These are phyloP conservation scores for Berkeleyomyces rouxiae DNA, from an alignment of 2,329 filamentous ascomycete species.

Conservation along the genomic window DNA sequence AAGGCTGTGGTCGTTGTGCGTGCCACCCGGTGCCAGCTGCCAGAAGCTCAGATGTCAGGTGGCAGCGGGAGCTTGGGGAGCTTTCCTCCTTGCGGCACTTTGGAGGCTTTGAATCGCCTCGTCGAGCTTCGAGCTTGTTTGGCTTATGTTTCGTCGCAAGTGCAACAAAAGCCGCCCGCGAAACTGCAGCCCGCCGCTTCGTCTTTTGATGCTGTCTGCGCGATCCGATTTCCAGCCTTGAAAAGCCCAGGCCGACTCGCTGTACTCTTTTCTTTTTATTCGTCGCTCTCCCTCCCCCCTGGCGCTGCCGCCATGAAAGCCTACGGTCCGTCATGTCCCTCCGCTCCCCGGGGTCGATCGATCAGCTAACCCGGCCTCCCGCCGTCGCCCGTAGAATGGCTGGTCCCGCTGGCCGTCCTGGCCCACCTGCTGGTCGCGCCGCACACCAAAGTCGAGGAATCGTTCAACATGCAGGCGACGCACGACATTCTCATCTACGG, in stretches of 20 bases:
- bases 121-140: too few relatives aligned
- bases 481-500: constrained; percentile 81
- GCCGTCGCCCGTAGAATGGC: constrained; percentile 22
- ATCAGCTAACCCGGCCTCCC: constrained; percentile 22
- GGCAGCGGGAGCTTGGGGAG: background rate
- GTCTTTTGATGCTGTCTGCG: background rate
- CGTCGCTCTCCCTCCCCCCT: too few relatives aligned
- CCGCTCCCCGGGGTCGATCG: background rate
- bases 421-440: constrained; percentile 60
- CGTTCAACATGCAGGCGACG: constrained; percentile 87
- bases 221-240: background rate
- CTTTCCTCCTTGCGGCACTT: background rate
- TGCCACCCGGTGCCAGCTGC: background rate
- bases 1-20: background rate
- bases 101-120: background rate
- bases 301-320: constrained; percentile 6
- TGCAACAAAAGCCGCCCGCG: too few relatives aligned
- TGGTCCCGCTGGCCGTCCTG: constrained; percentile 46
- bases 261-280: too few relatives aligned
- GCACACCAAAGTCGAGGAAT: constrained; percentile 96
- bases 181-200: too few relatives aligned
- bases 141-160: too few relatives aligned
- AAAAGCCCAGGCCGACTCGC: background rate
- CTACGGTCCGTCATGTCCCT: constrained; percentile 15
- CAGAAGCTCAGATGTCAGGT: background rate